phyloP scores from a whole-genome alignment of 768 basidiomycete species.

The Boletus insuetus region DNA sequence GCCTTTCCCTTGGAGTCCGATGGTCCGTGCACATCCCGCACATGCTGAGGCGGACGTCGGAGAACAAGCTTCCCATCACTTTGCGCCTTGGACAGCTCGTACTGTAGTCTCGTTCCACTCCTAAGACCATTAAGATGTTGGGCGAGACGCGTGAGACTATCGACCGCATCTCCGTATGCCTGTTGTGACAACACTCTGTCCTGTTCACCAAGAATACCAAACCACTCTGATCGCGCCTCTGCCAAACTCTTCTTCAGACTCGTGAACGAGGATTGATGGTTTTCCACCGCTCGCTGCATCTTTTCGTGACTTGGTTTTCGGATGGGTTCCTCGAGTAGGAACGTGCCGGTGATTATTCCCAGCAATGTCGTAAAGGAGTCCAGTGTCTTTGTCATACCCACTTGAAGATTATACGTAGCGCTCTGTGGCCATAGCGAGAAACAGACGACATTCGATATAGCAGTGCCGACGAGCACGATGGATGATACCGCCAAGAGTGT shows the following conservation, averaged over 20 bases:
- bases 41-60: slow-evolving; percentile 12
- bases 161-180: slow-evolving; percentile 85
- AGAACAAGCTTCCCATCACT: slow-evolving; percentile 43
- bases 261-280: slow-evolving; percentile 88
- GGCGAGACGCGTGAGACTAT: slow-evolving; percentile 82
- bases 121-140: slow-evolving; percentile 92
- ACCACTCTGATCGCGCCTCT: slow-evolving; percentile 88
- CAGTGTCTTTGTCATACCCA: slow-evolving; percentile 80
- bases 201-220: slow-evolving; percentile 30
- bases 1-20: slow-evolving; percentile 22
- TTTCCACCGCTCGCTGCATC: slow-evolving; percentile 76
- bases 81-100: slow-evolving; percentile 69
- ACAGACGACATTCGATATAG: slow-evolving; percentile 83
- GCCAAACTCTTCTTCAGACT: slow-evolving; percentile 80
- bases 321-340: slow-evolving; percentile 73
- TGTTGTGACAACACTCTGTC: slow-evolving; percentile 35
- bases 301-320: slow-evolving; percentile 56
- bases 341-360: slow-evolving; percentile 75
- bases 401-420: slow-evolving; percentile 79
- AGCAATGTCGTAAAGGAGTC: slow-evolving; percentile 88
- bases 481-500: slow-evolving; percentile 72
- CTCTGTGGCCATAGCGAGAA: slow-evolving; percentile 81
- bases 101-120: slow-evolving; percentile 80
- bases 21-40: slow-evolving; percentile 14
- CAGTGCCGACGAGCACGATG: slow-evolving; percentile 74